Conservation (phyloP, 257 asterid genomes). For the Ilex aquifolium region DNA sequence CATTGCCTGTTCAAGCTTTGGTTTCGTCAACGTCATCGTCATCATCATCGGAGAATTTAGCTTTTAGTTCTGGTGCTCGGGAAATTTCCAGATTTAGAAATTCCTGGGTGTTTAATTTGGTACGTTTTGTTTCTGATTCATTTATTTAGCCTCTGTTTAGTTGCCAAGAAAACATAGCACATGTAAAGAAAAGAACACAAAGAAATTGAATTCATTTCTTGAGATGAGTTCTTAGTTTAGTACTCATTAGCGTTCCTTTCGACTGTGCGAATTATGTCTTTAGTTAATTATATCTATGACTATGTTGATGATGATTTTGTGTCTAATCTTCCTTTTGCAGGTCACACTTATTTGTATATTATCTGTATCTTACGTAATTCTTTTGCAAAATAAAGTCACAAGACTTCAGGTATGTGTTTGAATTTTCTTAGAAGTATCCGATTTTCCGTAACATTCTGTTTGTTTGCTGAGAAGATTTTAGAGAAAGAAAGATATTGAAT, state of each 20-base stretch:
- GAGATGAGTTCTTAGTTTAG: too few species aligned
- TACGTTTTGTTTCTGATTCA: constrained; percentile 12
- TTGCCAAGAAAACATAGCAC: background rate
- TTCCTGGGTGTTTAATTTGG: constrained; percentile 49
- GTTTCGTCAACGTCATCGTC: constrained; percentile 39
- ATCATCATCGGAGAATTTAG: constrained; percentile 20
- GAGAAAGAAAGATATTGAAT: too few species aligned
- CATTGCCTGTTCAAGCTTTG: constrained; percentile 48
- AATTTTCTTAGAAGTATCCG: background rate
- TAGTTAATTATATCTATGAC: background rate
- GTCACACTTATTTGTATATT: constrained; percentile 38
- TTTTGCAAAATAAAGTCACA: constrained; percentile 48
- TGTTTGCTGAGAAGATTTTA: constrained; percentile 6
- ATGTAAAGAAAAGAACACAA: background rate
- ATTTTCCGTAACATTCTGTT: background rate
- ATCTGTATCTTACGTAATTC: constrained; percentile 38
- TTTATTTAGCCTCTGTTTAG: background rate
- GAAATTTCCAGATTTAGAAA: constrained; percentile 18
- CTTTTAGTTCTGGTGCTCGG: constrained; percentile 26
- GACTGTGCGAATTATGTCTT: background rate
- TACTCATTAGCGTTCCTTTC: background rate
- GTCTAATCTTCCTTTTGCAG: constrained; percentile 36
- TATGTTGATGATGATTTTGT: constrained; percentile 5
- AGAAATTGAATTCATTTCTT: constrained; percentile 1
- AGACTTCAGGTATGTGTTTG: constrained; percentile 64